phyloP scores from a whole-genome alignment of 2,329 filamentous ascomycete species.

The Salinomyces thailandicus region DNA sequence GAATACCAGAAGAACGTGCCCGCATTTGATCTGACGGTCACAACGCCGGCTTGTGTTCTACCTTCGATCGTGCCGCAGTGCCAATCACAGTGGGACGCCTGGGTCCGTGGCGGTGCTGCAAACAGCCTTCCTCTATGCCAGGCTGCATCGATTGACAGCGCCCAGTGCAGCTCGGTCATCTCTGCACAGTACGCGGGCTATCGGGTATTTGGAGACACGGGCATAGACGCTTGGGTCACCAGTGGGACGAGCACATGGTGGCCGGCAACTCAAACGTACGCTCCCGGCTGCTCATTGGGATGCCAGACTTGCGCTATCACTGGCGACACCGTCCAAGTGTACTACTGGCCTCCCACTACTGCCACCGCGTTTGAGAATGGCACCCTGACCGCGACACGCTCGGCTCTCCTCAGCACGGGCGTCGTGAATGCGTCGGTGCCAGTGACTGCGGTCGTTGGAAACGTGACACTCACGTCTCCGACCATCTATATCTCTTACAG shows the following conservation, averaged over 20 bases:
- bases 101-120: background rate
- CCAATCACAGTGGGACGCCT: conserved; percentile 8
- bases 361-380: conserved; percentile 6
- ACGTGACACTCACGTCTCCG: conserved; percentile 13
- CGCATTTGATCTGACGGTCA: conserved; percentile 2
- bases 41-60: conserved; percentile 6
- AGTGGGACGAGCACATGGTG: conserved; percentile 7
- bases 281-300: conserved; percentile 11
- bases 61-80: conserved; percentile 9
- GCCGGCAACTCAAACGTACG: conserved; percentile 6
- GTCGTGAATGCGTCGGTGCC: conserved; percentile 1
- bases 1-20: background rate
- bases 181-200: conserved; percentile 1
- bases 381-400: conserved; percentile 2
- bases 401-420: background rate
- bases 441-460: conserved; percentile 6
- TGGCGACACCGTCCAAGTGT: conserved; percentile 11
- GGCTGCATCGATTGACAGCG: conserved; percentile 1
- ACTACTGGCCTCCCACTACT: conserved; percentile 13
- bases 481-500: conserved; percentile 17
- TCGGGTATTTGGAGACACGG: background rate
- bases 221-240: conserved; percentile 2
- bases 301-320: conserved; percentile 12
- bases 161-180: conserved; percentile 2
- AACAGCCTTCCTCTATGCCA: background rate